These are phyloP conservation scores for Exophiala bonariae DNA, from an alignment of 2,329 filamentous ascomycete genomes.

Conservation along the genomic window DNA sequence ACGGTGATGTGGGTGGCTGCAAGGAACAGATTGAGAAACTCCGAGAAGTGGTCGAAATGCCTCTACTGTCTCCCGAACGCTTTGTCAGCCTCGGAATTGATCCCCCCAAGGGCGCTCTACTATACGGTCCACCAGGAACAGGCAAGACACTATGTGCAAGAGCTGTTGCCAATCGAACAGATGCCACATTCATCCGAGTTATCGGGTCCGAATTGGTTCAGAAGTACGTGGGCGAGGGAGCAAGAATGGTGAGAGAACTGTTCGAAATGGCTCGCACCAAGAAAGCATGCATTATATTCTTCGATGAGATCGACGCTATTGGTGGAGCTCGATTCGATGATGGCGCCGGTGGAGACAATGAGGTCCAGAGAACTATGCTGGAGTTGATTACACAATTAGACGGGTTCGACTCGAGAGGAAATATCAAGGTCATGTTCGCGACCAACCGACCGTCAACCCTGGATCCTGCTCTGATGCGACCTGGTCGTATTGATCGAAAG, in stretches of 20 bases:
- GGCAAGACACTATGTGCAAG: conserved; percentile 97
- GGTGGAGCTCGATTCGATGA: conserved; percentile 96
- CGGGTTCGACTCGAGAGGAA: conserved; percentile 92
- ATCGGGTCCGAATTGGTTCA: conserved; percentile 97
- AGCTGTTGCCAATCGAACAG: conserved; percentile 95
- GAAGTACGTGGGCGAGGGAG: conserved; percentile 98
- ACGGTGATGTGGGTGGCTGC: conserved; percentile 97
- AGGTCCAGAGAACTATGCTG: conserved; percentile 97
- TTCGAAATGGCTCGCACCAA: conserved; percentile 99
- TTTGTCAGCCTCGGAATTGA: conserved; percentile 99
- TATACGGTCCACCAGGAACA: conserved; percentile 97
- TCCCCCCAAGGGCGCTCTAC: conserved; percentile 91
- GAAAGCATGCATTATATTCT: conserved; percentile 99
- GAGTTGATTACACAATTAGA: conserved; percentile 96
- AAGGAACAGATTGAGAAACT: conserved; percentile 99
- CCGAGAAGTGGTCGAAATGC: conserved; percentile 98
- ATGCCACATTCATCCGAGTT: conserved; percentile 97
- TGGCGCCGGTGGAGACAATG: conserved; percentile 93
- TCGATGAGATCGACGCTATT: conserved; percentile 96
- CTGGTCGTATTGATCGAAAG: conserved; percentile 96
- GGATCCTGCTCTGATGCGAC: conserved; percentile 95
- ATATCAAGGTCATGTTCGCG: conserved; percentile 99
- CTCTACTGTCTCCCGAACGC: conserved; percentile 88
- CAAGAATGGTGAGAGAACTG: conserved; percentile 95
- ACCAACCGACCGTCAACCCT: conserved; percentile 95